Evolutionary conservation across 305 asterid genomes (phyloP).

Genomic region (Caryopteris hybrid): DNA sequence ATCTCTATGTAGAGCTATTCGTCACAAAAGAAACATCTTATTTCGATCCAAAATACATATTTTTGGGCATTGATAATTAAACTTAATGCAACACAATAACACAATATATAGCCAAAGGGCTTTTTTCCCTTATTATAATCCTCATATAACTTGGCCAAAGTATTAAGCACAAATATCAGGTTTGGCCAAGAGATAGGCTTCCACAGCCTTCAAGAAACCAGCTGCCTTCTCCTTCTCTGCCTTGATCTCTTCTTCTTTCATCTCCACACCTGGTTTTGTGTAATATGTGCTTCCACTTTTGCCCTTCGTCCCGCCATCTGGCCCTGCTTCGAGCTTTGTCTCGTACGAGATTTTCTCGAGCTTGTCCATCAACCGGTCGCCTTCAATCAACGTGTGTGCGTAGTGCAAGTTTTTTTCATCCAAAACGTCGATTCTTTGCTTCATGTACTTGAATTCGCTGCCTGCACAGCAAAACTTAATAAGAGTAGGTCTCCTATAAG

Average conservation of each 20-base stretch:
- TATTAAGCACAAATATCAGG: constrained; percentile 15
- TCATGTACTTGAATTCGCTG: constrained; percentile 12
- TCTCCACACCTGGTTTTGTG: constrained; percentile 26
- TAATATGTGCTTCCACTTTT: constrained; percentile 18
- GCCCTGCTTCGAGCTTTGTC: constrained; percentile 20
- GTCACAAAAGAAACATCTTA: not conserved
- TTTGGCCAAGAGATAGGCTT: constrained; percentile 26
- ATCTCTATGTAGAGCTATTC: no score
- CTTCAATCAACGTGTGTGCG: constrained; percentile 27
- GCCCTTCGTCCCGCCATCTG: constrained; percentile 29
- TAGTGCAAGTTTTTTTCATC: constrained; percentile 16
- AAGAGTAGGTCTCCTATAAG: no score
- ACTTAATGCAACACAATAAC: no score
- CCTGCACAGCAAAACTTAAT: not conserved
- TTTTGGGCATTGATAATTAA: no score
- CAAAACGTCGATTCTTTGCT: constrained; percentile 25
- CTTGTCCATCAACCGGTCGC: constrained; percentile 23
- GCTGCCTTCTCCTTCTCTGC: constrained; percentile 30
- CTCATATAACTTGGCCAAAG: no score
- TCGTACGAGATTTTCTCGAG: constrained; percentile 24
- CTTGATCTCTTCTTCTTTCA: constrained; percentile 32
- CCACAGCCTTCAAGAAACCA: constrained; percentile 29
- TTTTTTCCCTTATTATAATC: no score
- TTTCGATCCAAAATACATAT: constrained; percentile 10
- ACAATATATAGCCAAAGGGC: not conserved